Conservation (phyloP, 2,329 filamentous ascomycete genomes). For the Ascosphaera acerosa region DNA sequence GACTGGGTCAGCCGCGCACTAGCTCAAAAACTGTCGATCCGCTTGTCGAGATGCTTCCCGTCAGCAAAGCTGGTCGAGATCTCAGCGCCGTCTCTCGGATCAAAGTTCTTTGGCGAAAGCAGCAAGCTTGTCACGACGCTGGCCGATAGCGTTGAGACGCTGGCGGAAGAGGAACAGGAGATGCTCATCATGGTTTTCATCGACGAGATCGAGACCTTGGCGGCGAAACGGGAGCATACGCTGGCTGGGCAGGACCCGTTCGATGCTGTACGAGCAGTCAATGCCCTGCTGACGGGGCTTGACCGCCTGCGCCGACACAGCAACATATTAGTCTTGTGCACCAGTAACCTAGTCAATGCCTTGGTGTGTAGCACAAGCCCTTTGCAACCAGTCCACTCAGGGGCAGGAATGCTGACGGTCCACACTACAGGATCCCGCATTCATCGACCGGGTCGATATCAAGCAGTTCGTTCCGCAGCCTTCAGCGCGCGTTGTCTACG, state of each 20-base stretch:
- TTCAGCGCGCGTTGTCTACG: conserved; percentile 18
- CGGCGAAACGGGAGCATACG: conserved; percentile 19
- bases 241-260: conserved; percentile 18
- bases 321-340: conserved; percentile 25
- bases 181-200: conserved; percentile 23
- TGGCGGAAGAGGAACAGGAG: conserved; percentile 15
- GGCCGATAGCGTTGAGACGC: conserved; percentile 17
- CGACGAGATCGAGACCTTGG: conserved; percentile 26
- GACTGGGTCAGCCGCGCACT: conserved; percentile 14
- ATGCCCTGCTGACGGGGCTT: conserved; percentile 24
- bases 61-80: conserved; percentile 21
- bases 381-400: not conserved
- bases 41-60: conserved; percentile 18
- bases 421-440: conserved; percentile 17
- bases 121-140: conserved; percentile 20
- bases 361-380: conserved; percentile 11
- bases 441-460: conserved; percentile 25
- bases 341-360: conserved; percentile 23
- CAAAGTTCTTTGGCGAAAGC: conserved; percentile 24
- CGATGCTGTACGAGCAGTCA: conserved; percentile 24
- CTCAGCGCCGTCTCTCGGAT: conserved; percentile 21
- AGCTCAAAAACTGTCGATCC: conserved; percentile 25
- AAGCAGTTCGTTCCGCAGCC: conserved; percentile 21
- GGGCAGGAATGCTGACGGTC: not conserved
- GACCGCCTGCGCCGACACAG: conserved; percentile 18